Evolutionary conservation across 257 asterid species (phyloP).

Genomic region (Dorcoceras hygrometricum): DNA sequence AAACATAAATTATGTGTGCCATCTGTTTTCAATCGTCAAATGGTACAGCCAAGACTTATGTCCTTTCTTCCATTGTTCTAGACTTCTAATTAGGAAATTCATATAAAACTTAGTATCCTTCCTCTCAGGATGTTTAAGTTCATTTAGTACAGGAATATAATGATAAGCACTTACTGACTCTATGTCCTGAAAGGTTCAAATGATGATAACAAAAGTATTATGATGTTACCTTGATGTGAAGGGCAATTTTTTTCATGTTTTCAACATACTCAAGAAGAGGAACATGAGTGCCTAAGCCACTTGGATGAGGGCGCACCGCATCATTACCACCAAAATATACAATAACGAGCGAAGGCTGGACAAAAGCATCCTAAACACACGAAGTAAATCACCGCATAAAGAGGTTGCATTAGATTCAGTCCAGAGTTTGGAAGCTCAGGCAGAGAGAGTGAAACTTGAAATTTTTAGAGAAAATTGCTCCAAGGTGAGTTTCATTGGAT

Average conservation of each 20-base stretch:
- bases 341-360: constrained; percentile 74
- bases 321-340: constrained; percentile 92
- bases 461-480: not conserved
- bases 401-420: not conserved
- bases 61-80: too few species aligned
- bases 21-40: too few species aligned
- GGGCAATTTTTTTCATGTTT: constrained; percentile 70
- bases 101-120: too few species aligned
- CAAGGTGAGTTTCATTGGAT: not conserved
- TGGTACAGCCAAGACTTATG: too few species aligned
- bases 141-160: too few species aligned
- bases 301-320: constrained; percentile 59
- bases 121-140: not conserved
- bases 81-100: too few species aligned
- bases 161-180: not conserved
- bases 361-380: constrained; percentile 48
- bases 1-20: too few species aligned
- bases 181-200: not conserved
- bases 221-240: constrained; percentile 47
- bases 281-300: constrained; percentile 73
- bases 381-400: not conserved
- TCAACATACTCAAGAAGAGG: constrained; percentile 78
- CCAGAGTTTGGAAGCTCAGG: not conserved
- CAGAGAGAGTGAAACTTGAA: not conserved
- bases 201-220: not conserved